These are phyloP conservation scores for Pecoramyces ruminantium DNA, from an alignment of 192 early-diverging fungal genomes.

Conservation along the genomic window DNA sequence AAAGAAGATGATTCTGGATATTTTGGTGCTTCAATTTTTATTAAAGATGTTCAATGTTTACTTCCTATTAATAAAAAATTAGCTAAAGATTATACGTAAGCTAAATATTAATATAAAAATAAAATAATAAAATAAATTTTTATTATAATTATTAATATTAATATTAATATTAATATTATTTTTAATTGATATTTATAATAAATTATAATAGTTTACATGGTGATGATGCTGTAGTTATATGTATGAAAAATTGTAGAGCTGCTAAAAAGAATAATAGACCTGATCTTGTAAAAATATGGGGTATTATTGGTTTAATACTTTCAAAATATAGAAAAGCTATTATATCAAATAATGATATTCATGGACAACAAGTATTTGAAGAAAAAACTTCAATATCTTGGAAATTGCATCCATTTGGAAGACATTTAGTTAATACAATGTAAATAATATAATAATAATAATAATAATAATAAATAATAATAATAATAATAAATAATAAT, in stretches of 20 bases:
- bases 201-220: conserved; percentile 38
- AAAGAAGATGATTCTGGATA: background rate
- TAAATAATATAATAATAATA: no score
- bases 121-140: background rate
- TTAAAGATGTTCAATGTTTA: conserved; percentile 32
- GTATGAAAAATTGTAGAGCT: conserved; percentile 39
- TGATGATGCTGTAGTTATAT: conserved; percentile 35
- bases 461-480: background rate
- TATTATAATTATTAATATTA: conserved; percentile 3
- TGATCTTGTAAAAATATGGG: conserved; percentile 51
- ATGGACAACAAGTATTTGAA: conserved; percentile 8
- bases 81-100: conserved; percentile 42
- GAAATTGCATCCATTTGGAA: conserved; percentile 42
- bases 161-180: conserved; percentile 1
- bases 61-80: conserved; percentile 38
- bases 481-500: no score
- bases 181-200: no score
- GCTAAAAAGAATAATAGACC: conserved; percentile 18
- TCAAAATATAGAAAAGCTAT: conserved; percentile 24
- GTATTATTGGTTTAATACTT: conserved; percentile 37
- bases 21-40: conserved; percentile 14
- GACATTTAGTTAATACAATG: conserved; percentile 23
- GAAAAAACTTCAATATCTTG: conserved; percentile 19
- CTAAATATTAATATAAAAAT: no score
- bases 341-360: conserved; percentile 11